Evolutionary conservation across 2,329 filamentous ascomycete species (phyloP).

Genomic region (Fusarium nygamai): DNA sequence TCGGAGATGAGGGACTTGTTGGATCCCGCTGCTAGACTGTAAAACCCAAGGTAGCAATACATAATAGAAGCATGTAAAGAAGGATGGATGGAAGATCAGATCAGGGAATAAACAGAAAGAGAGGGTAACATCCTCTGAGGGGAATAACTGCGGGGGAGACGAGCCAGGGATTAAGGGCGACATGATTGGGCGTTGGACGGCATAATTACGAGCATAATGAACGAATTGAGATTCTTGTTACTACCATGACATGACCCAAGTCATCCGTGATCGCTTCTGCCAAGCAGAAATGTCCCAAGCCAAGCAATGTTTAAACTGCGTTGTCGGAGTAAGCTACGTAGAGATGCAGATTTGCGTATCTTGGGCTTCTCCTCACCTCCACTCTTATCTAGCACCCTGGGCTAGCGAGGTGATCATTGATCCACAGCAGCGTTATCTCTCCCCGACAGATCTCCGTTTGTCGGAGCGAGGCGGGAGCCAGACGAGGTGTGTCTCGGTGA

Average conservation of each 20-base stretch:
- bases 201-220: conserved; percentile 28
- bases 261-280: not conserved
- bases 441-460: conserved; percentile 20
- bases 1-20: conserved; percentile 65
- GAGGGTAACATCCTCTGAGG: conserved; percentile 14
- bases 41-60: not conserved
- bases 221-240: conserved; percentile 14
- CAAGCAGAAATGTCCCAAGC: not conserved
- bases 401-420: not conserved
- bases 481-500: conserved; percentile 23
- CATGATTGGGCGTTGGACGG: conserved; percentile 12
- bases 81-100: not conserved
- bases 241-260: not conserved
- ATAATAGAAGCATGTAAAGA: conserved; percentile 14
- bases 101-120: conserved; percentile 2
- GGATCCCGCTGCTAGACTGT: conserved; percentile 47
- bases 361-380: conserved; percentile 14
- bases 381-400: conserved; percentile 26
- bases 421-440: conserved; percentile 22
- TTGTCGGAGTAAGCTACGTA: conserved; percentile 19
- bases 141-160: conserved; percentile 22
- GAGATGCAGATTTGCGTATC: not conserved
- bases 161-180: conserved; percentile 4
- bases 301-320: not conserved
- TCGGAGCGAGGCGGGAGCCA: not conserved